Evolutionary conservation across 129 eudicot genomes (phyloP).

Genomic region (Arctium minus): DNA sequence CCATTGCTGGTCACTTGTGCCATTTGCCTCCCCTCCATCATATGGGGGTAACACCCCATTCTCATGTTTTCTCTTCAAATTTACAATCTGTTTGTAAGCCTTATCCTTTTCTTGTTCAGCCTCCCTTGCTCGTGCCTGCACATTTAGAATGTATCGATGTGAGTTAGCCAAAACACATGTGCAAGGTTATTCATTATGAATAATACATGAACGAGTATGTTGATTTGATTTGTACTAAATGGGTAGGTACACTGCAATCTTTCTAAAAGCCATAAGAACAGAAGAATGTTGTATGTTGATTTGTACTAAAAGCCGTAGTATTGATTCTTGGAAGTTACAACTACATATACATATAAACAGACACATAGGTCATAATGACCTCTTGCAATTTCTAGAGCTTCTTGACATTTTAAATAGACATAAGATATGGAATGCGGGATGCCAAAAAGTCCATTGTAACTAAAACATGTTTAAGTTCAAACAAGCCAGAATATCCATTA

Average conservation of each 20-base stretch:
- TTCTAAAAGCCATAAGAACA: not conserved
- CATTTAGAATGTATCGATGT: not conserved
- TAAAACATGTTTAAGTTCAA: not conserved
- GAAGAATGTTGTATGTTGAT: not conserved
- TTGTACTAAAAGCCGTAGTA: not conserved
- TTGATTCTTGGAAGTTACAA: not conserved
- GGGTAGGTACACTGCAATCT: not conserved
- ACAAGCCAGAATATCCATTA: not conserved
- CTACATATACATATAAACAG: not conserved
- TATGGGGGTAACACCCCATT: conserved; percentile 15
- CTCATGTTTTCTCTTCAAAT: conserved; percentile 48
- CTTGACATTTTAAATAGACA: not conserved
- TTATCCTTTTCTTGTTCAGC: conserved; percentile 72
- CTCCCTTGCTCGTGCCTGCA: conserved; percentile 64
- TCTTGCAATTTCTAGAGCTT: not conserved
- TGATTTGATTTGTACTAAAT: too few relatives aligned
- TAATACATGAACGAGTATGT: not conserved
- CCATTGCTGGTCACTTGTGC: conserved; percentile 41
- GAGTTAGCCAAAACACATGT: not conserved
- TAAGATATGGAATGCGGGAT: not conserved
- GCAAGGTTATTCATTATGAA: not conserved
- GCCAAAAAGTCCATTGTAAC: not conserved
- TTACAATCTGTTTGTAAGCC: conserved; percentile 67
- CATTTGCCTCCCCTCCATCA: conserved; percentile 30
- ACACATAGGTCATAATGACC: not conserved